Base-by-base conservation (phyloP, 176 grass and related monocot species). In the Carex cristatella region DNA sequence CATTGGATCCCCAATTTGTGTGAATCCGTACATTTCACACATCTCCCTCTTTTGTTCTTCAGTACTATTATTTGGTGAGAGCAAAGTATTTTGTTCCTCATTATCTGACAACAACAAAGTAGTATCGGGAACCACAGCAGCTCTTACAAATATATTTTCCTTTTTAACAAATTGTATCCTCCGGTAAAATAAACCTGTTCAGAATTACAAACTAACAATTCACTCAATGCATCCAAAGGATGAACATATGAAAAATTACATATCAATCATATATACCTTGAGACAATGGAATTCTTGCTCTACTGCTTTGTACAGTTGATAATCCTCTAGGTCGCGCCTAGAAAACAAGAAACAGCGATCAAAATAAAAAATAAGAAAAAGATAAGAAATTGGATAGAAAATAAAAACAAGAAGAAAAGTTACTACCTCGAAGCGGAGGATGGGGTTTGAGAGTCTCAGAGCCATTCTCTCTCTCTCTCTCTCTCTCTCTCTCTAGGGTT, bases 1-100 rank as follows among this genome's bases (percentile, higher is more conserved):
- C 68, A 98, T 60, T 18, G 89, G 89, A 86, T 95, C 89, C 64
- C 95, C 93, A 86, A 98, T 94, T 89, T 98, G 91, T 69, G 77
- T 92, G 46, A 95, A 98, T 35, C 95, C 95, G 71, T 92, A 94
- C 64, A 88, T 91, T 86, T 93, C 91, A 37, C 83, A 87, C 89
- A 98, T 88, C 81, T 90, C 80, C 18, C 71, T 93, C 89, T 87
- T 93, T 88, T 88, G 69, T 32, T 79, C 86, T 63, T 87, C 85
- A 61, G 89, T 86, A 82, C 86, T 71, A 32, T 16, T 18, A 68
- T 68, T 54, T 18, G 12, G 27, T 18, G 62, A 65, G 56, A 68
- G 13, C 18, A 78, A 33, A 15, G 74, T 33, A 32, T 81, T 89
- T 87, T 87, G 72, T 23, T 72, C 84, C 58, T 86, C 89, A 64